Conservation (phyloP, 495 filamentous ascomycete genomes). For the Daldinia caldariorum region DNA sequence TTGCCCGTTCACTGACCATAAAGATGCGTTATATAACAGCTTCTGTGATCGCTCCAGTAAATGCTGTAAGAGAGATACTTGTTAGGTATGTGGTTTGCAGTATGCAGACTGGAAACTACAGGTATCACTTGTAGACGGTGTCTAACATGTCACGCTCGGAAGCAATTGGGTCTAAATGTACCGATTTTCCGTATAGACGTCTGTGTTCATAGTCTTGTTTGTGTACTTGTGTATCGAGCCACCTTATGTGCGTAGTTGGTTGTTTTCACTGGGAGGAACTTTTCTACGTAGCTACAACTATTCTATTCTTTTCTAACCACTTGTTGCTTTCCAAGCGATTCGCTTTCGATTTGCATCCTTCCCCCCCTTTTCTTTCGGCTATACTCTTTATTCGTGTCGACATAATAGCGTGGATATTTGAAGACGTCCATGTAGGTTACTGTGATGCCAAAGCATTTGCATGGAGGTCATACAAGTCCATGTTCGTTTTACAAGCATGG, state of each 20-base stretch:
- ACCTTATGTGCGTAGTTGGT: neutral
- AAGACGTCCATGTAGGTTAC: no score
- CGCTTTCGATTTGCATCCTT: no score
- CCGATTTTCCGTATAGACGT: neutral
- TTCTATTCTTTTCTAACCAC: no score
- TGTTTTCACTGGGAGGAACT: neutral
- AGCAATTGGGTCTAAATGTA: constrained; percentile 15
- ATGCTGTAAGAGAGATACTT: neutral
- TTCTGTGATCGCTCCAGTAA: neutral
- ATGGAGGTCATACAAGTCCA: no score
- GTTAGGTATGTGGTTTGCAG: neutral
- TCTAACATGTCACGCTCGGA: constrained; percentile 11
- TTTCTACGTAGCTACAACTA: neutral
- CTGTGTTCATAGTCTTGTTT: constrained; percentile 11
- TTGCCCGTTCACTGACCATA: neutral
- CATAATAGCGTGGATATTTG: no score
- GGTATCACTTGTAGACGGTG: neutral
- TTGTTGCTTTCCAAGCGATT: no score
- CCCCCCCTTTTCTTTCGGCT: no score
- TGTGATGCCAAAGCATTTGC: no score
- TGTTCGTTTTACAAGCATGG: neutral
- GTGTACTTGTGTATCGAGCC: neutral
- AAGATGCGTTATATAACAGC: neutral
- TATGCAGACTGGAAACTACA: constrained; percentile 18
- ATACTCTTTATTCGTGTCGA: no score